These are phyloP conservation scores for Lupinus albus DNA, from an alignment of 306 rosid genomes.

Conservation along the genomic window DNA sequence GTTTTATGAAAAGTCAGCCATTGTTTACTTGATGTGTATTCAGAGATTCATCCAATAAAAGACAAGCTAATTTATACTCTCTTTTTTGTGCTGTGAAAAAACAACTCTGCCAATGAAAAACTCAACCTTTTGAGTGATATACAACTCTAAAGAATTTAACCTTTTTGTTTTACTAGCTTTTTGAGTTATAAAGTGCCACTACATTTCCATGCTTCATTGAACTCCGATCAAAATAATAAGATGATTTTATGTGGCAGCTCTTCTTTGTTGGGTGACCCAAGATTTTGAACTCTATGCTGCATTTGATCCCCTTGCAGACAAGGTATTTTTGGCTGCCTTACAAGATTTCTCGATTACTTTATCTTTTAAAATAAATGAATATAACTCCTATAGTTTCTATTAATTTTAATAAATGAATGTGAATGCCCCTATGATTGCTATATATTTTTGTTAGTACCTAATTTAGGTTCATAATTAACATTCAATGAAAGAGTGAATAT, in stretches of 20 bases:
- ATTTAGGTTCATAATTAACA: too few species aligned
- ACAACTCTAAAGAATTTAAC: too few species aligned
- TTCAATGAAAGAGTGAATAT: too few species aligned
- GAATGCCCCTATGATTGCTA: too few species aligned
- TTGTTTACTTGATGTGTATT: constrained; percentile 22
- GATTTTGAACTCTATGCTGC: constrained; percentile 91
- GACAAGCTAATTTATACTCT: not conserved
- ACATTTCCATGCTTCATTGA: constrained; percentile 4
- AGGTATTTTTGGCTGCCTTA: constrained; percentile 50
- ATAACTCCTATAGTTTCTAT: too few species aligned
- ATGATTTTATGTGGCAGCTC: constrained; percentile 39
- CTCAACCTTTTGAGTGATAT: too few species aligned
- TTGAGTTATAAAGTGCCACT: constrained; percentile 8
- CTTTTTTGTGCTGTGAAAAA: too few species aligned
- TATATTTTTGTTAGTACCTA: too few species aligned
- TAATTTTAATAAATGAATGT: too few species aligned
- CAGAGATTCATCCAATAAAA: not conserved
- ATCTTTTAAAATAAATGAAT: not conserved
- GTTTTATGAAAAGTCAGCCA: not conserved
- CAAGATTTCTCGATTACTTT: constrained; percentile 28
- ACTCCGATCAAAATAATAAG: constrained; percentile 30
- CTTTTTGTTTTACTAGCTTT: constrained; percentile 5
- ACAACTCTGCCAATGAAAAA: too few species aligned
- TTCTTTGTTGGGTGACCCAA: too few species aligned
- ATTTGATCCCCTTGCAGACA: constrained; percentile 97